These are phyloP conservation scores for Teratosphaeria gauchensis DNA, from an alignment of 2,329 filamentous ascomycete species.

Conservation along the genomic window DNA sequence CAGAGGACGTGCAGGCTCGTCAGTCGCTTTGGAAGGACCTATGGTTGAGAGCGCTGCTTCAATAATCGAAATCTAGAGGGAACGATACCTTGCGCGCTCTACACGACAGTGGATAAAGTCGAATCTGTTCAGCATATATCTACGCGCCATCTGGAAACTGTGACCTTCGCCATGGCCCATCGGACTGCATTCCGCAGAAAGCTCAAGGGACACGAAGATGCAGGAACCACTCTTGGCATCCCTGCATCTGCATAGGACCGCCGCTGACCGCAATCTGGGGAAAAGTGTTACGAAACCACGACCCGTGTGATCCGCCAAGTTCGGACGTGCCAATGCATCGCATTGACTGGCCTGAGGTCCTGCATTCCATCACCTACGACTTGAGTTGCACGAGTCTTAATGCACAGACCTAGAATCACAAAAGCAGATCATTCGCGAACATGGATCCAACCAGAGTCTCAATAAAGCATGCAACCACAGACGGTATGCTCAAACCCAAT, in stretches of 20 bases:
- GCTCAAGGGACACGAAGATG: neutral
- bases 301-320: neutral
- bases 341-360: neutral
- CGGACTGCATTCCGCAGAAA: neutral
- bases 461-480: neutral
- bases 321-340: neutral
- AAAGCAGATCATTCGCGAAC: neutral
- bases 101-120: neutral
- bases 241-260: neutral
- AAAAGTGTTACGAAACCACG: constrained; percentile 37
- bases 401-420: too few species aligned
- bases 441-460: neutral
- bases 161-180: neutral
- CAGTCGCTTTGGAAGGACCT: neutral
- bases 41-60: neutral
- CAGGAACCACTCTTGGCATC: neutral
- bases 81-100: neutral
- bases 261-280: neutral
- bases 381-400: too few species aligned
- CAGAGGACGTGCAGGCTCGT: too few species aligned
- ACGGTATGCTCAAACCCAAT: neutral
- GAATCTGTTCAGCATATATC: neutral
- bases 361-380: too few species aligned
- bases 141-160: neutral
- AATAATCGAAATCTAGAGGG: neutral